These are phyloP conservation scores for Fraxinus quadrangulata DNA, from an alignment of 257 asterid species.

Conservation along the genomic window DNA sequence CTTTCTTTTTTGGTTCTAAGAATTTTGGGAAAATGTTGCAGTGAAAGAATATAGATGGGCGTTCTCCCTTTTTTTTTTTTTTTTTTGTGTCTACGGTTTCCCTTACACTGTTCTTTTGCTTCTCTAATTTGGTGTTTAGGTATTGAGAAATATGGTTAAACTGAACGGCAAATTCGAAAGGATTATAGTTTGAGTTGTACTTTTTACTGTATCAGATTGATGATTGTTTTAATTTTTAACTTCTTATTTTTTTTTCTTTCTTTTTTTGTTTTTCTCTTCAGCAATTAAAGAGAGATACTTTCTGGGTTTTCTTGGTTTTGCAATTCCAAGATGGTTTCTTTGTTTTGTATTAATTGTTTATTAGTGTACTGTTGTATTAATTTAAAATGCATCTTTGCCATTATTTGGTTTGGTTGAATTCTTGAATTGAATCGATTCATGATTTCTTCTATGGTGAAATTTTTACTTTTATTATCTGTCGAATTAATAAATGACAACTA, in stretches of 20 bases:
- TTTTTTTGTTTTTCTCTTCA: slow-evolving; percentile 1
- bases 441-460: not conserved
- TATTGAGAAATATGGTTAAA: slow-evolving; percentile 8
- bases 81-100: not conserved
- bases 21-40: slow-evolving; percentile 4
- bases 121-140: not conserved
- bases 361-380: not conserved
- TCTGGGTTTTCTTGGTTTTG: not conserved
- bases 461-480: not conserved
- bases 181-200: not conserved
- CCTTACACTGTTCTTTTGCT: not conserved
- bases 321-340: slow-evolving; percentile 5
- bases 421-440: not conserved
- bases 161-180: not conserved
- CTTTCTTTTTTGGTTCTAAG: not conserved
- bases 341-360: not conserved
- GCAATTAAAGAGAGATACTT: not conserved
- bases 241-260: slow-evolving; percentile 8
- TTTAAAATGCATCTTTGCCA: not conserved
- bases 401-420: not conserved
- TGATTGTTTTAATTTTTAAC: not conserved
- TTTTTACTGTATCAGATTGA: not conserved
- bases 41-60: slow-evolving; percentile 2
- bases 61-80: not conserved
- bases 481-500: not conserved